phyloP scores from a whole-genome alignment of 164 flowering plant genomes.

The Piper betle region DNA sequence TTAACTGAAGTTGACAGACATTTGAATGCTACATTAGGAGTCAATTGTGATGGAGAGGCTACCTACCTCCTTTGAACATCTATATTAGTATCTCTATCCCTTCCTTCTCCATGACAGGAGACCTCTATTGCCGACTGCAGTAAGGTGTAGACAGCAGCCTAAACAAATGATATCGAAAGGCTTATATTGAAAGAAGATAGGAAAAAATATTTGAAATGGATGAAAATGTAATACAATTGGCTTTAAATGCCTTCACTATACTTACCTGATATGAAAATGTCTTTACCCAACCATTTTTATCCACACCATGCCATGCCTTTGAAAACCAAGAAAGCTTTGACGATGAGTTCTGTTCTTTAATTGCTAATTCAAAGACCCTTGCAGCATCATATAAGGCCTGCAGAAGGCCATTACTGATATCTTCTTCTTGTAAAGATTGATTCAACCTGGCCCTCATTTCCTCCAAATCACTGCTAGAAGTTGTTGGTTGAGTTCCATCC shows the following conservation, averaged over 20 bases:
- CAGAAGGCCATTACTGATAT: constrained; percentile 51
- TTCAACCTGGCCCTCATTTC: constrained; percentile 53
- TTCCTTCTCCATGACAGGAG: constrained; percentile 70
- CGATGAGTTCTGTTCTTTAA: constrained; percentile 40
- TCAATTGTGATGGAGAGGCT: constrained; percentile 1
- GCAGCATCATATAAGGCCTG: constrained; percentile 87
- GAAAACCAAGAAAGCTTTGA: constrained; percentile 68
- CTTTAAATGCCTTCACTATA: not conserved
- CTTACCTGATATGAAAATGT: constrained; percentile 82
- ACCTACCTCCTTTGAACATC: constrained; percentile 78
- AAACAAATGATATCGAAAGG: constrained; percentile 12
- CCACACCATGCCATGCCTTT: constrained; percentile 83
- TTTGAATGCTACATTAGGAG: not conserved
- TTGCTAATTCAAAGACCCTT: constrained; percentile 78
- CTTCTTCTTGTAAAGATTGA: constrained; percentile 54
- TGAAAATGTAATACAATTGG: constrained; percentile 79
- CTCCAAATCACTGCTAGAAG: constrained; percentile 38
- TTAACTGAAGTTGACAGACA: constrained; percentile 48
- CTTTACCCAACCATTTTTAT: constrained; percentile 77
- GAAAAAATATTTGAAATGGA: constrained; percentile 92
- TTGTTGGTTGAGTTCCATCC: constrained; percentile 53
- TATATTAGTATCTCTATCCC: constrained; percentile 72
- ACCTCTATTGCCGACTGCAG: constrained; percentile 82
- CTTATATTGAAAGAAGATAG: constrained; percentile 7
- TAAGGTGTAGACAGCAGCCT: constrained; percentile 80